These are phyloP conservation scores for Cucumis melo DNA, from an alignment of 306 rosid species.

Conservation along the genomic window DNA sequence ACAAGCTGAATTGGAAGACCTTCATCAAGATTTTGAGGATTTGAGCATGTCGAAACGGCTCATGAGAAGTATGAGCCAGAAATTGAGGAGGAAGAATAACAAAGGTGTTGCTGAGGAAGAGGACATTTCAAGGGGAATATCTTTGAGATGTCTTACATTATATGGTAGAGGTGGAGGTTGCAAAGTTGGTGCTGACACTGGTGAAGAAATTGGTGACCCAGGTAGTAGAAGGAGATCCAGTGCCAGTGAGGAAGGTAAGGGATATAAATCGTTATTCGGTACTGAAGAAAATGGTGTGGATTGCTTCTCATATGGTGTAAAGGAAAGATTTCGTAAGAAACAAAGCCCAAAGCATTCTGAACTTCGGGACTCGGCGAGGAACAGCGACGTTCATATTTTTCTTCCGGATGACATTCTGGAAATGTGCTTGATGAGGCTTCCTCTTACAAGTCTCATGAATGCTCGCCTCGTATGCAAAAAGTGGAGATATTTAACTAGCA, in stretches of 20 bases:
- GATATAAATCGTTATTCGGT: conserved; percentile 56
- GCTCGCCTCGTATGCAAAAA: conserved; percentile 97
- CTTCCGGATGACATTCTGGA: conserved; percentile 95
- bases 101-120: conserved; percentile 49
- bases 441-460: conserved; percentile 73
- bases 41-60: conserved; percentile 78
- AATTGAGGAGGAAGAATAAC: conserved; percentile 55
- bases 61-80: conserved; percentile 84
- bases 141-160: conserved; percentile 63
- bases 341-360: conserved; percentile 42
- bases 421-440: conserved; percentile 94
- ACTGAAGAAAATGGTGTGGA: conserved; percentile 62
- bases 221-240: conserved; percentile 73
- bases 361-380: conserved; percentile 41
- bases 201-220: conserved; percentile 70
- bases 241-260: conserved; percentile 81
- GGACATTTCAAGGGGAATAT: conserved; percentile 45
- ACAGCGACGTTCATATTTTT: conserved; percentile 61
- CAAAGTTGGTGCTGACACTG: conserved; percentile 95
- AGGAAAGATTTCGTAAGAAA: conserved; percentile 78
- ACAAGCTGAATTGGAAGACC: conserved; percentile 38
- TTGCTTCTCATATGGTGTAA: conserved; percentile 84
- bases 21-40: conserved; percentile 45
- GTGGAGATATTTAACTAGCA: conserved; percentile 75
- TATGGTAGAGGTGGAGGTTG: conserved; percentile 90